Evolutionary conservation across 371 early-diverging fungal species (phyloP), one percentile per base, ranked within the genome.

Genomic region (Basidiobolus meristosporus): DNA sequence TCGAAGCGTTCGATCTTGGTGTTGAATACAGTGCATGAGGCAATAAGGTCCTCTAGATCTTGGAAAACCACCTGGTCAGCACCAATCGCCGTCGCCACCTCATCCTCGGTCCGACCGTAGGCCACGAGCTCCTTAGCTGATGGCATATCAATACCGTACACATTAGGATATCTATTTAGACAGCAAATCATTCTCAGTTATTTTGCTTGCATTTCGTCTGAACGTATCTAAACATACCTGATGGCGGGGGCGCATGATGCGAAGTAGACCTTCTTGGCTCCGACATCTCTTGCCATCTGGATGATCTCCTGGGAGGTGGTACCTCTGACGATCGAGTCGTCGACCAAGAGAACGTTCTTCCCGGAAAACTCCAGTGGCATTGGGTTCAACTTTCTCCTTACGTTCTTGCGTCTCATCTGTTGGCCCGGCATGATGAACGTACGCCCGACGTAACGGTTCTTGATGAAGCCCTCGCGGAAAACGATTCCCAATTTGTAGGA

Each of bases 341-440:
- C 97, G 20, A 96, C 95, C 42, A 96, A 63, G 51, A 96, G 64
- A 7, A 97, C 95, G 50, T 85, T 90, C 62, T 92, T 93, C 46
- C 67, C 86, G 14, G 73, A 62, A 60, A 97, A 97, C 60, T 97
- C 97, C 40, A 88, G 67, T 19, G 80, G 66, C 95, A 97, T 97
- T 33, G 97, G 84, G 48, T 93, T 95, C 53, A 97, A 70, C 62
- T 97, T 97, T 52, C 93, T 75, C 16, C 93, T 62, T n/a, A 97
- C 97, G 44, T 78, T 81, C 62, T 90, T 88, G 53, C 73, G 70
- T 42, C 87, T 69, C 55, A 59, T 70, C 56, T 88, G 74, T 59
- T 96, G 97, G 10, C 92, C 97, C 11, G 97, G 95, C 97, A 96
- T 96, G 49, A 96, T 96, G 51, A 96, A 96, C 7, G 97, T 93